A percentile compares a stretch with the other conserved stretches of the same genome.
Conservation (phyloP, 768 basidiomycete genomes). For the Phaeotremella skinneri region DNA sequence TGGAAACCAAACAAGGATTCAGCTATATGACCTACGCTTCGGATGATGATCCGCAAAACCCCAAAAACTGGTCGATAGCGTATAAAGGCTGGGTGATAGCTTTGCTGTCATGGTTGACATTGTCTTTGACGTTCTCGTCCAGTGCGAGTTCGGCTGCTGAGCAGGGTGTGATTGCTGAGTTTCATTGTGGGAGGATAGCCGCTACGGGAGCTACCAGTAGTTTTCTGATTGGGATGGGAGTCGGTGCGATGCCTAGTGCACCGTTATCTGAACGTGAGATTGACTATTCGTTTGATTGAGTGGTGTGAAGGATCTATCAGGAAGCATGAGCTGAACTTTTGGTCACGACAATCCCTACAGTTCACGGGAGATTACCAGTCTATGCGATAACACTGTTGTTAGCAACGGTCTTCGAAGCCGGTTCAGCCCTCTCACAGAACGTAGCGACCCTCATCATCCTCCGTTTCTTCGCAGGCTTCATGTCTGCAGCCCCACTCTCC, state of each 20-base stretch:
- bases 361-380: constrained; percentile 32
- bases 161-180: constrained; percentile 21
- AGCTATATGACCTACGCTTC: no score
- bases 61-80: constrained; percentile 25
- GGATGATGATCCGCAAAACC: constrained; percentile 24
- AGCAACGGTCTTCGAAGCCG: constrained; percentile 30
- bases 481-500: constrained; percentile 24
- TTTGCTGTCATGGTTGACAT: constrained; percentile 24
- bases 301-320: no score
- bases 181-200: constrained; percentile 20
- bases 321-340: no score
- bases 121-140: constrained; percentile 27
- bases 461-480: constrained; percentile 32
- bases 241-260: constrained; percentile 32
- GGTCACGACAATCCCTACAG: background rate
- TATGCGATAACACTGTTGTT: constrained; percentile 25
- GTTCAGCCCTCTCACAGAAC: constrained; percentile 23
- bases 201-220: constrained; percentile 25
- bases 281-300: background rate
- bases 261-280: constrained; percentile 30
- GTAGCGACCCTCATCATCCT: constrained; percentile 20
- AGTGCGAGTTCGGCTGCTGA: constrained; percentile 18
- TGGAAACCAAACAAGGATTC: no score
- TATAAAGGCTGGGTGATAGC: constrained; percentile 26
- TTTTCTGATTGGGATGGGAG: constrained; percentile 29